phyloP scores from a whole-genome alignment of 2,329 filamentous ascomycete genomes.

The Diaporthe citriasiana region DNA sequence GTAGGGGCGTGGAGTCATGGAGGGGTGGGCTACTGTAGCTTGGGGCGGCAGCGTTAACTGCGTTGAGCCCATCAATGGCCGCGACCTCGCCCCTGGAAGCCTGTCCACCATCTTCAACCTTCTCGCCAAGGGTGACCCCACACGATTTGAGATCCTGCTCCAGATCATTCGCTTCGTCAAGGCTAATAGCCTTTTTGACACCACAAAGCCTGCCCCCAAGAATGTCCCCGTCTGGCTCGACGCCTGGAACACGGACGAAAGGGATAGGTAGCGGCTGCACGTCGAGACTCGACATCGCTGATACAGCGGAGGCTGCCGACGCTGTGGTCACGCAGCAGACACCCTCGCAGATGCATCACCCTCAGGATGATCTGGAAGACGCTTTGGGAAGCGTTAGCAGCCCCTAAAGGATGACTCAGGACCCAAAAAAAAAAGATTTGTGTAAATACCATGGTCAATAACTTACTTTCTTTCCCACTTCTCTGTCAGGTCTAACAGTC shows the following conservation, averaged over 20 bases:
- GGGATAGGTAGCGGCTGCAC: slow-evolving; percentile 88
- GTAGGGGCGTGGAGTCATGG: too few species aligned
- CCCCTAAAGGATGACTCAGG: too few species aligned
- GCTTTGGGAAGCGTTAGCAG: too few species aligned
- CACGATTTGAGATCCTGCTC: slow-evolving; percentile 91
- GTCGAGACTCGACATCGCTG: slow-evolving; percentile 84
- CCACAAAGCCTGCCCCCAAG: slow-evolving; percentile 85
- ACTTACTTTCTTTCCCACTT: too few species aligned
- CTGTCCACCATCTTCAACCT: slow-evolving; percentile 98
- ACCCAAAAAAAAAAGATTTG: too few species aligned
- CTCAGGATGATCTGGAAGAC: too few species aligned
- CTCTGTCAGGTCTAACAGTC: too few species aligned
- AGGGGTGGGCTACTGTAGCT: too few species aligned
- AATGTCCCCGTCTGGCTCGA: slow-evolving; percentile 86
- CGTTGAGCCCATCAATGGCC: slow-evolving; percentile 87
- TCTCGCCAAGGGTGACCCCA: slow-evolving; percentile 79
- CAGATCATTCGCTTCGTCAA: slow-evolving; percentile 89
- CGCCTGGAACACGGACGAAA: slow-evolving; percentile 85
- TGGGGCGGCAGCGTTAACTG: too few species aligned
- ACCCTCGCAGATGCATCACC: too few species aligned
- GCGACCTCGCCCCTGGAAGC: slow-evolving; percentile 88
- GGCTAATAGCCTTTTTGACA: slow-evolving; percentile 82
- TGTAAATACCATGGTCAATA: too few species aligned
- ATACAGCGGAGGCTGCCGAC: slow-evolving; percentile 82
- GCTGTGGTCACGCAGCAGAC: too few species aligned